Percentiles rank a stretch among this genome's conserved stretches.
These are phyloP conservation scores for Ilyonectria robusta DNA, from an alignment of 2,329 filamentous ascomycete genomes.

Conservation along the genomic window DNA sequence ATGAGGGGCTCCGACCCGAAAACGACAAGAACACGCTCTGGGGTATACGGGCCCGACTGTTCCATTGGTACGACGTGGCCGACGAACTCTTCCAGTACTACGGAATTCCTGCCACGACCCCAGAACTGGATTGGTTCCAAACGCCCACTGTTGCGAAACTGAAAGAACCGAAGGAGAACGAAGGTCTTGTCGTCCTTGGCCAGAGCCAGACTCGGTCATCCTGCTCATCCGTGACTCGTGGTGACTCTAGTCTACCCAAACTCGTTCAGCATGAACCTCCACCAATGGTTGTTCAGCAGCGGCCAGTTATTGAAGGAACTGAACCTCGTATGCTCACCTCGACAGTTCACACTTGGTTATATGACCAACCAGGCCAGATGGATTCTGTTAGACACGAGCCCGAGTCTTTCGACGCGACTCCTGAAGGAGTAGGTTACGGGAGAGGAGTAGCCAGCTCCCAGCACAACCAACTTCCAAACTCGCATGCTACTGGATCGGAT, in stretches of 20 bases:
- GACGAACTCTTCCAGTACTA: constrained; percentile 42
- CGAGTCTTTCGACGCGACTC: constrained; percentile 20
- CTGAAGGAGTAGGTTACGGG: constrained; percentile 7
- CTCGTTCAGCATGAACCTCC: not conserved
- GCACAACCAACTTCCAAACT: not conserved
- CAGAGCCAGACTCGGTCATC: not conserved
- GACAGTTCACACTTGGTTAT: not conserved
- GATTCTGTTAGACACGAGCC: not conserved
- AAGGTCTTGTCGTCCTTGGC: not conserved
- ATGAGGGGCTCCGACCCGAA: constrained; percentile 43
- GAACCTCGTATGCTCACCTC: no score
- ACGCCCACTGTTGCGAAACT: constrained; percentile 25
- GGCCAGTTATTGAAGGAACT: not conserved
- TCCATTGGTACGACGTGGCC: constrained; percentile 47
- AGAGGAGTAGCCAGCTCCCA: not conserved
- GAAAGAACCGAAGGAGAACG: not conserved
- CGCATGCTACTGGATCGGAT: not conserved
- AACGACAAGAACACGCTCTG: constrained; percentile 36
- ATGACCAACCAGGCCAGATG: not conserved
- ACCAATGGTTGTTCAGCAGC: not conserved
- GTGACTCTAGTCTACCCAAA: not conserved
- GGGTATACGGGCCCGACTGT: constrained; percentile 49
- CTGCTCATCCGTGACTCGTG: not conserved
- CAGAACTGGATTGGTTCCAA: constrained; percentile 47
- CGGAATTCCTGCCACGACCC: constrained; percentile 31